These are phyloP conservation scores for Aureobasidium namibiae DNA, from an alignment of 2,329 filamentous ascomycete genomes.

Conservation along the genomic window DNA sequence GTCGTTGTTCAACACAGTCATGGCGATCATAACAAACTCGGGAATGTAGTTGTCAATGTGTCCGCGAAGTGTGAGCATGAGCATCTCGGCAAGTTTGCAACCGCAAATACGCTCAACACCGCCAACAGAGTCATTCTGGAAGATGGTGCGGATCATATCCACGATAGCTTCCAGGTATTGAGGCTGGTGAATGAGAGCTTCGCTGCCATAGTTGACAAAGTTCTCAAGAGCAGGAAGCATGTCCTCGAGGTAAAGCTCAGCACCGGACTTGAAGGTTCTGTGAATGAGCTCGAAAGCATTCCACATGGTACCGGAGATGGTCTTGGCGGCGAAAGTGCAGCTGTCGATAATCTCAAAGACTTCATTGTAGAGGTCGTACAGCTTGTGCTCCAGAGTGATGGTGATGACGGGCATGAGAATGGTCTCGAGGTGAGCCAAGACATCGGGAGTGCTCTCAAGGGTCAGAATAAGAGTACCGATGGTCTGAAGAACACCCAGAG, in stretches of 20 bases:
- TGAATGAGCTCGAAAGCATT: constrained; percentile 95
- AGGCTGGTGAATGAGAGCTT: constrained; percentile 71
- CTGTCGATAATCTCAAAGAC: constrained; percentile 99
- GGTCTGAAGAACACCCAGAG: constrained; percentile 89
- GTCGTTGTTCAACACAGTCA: constrained; percentile 66
- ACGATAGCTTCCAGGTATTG: constrained; percentile 81
- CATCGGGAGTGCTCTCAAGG: constrained; percentile 91
- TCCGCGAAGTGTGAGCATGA: constrained; percentile 90
- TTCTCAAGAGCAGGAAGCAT: constrained; percentile 98
- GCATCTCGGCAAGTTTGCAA: constrained; percentile 92
- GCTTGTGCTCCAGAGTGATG: constrained; percentile 93
- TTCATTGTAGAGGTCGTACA: constrained; percentile 96
- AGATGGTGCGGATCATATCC: constrained; percentile 93
- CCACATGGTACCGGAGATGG: constrained; percentile 96
- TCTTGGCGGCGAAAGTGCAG: constrained; percentile 96
- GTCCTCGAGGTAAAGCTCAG: constrained; percentile 94
- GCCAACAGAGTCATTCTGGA: constrained; percentile 82
- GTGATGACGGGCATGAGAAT: constrained; percentile 96
- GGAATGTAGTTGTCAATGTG: constrained; percentile 82
- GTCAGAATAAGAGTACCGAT: constrained; percentile 96
- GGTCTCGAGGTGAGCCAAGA: constrained; percentile 86
- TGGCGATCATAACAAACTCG: constrained; percentile 82
- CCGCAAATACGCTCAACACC: constrained; percentile 93
- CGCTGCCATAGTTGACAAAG: constrained; percentile 86
- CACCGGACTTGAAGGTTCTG: constrained; percentile 91